These are phyloP conservation scores for Cystobasidium ongulense DNA, from an alignment of 768 basidiomycete species.

Conservation along the genomic window DNA sequence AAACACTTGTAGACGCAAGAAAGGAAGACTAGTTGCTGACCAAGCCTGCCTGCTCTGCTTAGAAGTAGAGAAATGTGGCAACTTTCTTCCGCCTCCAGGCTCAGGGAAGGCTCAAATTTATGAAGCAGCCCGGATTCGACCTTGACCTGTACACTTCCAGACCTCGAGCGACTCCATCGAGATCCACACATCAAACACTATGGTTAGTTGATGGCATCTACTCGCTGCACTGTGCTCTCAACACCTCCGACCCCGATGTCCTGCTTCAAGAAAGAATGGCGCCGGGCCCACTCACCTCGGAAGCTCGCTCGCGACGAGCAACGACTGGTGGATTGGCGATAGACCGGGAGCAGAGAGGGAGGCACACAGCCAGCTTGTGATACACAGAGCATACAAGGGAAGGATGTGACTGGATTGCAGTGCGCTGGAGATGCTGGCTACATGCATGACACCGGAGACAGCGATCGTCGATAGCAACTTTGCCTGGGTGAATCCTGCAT, in stretches of 20 bases:
- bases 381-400: background rate
- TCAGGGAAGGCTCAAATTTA: background rate
- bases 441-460: background rate
- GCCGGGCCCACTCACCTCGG: background rate
- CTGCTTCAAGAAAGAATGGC: background rate
- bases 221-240: background rate
- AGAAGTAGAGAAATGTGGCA: background rate
- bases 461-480: background rate
- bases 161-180: background rate
- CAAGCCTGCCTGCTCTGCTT: background rate
- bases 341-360: background rate
- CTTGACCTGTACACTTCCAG: background rate
- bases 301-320: background rate
- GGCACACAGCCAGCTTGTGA: background rate
- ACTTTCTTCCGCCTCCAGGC: background rate
- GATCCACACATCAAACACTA: background rate
- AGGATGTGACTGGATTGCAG: conserved; percentile 15
- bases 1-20: too few relatives aligned
- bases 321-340: background rate
- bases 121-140: background rate
- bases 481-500: background rate
- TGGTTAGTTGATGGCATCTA: background rate
- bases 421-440: background rate
- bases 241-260: background rate
- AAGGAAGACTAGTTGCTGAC: background rate